Conservation (phyloP, 1,284 basidiomycete genomes). For the Puccinia polysora region DNA sequence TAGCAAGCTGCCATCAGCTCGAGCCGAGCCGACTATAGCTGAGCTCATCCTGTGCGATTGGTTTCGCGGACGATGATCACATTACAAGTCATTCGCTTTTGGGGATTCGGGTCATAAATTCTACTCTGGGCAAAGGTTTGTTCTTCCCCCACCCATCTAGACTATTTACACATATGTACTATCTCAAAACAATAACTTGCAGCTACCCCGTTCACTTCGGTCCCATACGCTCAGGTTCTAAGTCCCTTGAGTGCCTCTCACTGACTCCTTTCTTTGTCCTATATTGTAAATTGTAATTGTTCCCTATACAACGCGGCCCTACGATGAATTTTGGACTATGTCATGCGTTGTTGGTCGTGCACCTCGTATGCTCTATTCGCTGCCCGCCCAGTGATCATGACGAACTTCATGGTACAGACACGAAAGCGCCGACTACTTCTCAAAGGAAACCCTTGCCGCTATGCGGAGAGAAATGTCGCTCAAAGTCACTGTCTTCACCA, state of each 20-base stretch:
- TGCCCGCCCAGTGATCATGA: background rate
- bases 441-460: conserved; percentile 9
- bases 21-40: conserved; percentile 9
- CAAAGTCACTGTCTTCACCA: background rate
- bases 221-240: too few species aligned
- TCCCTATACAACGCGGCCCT: background rate
- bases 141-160: too few species aligned
- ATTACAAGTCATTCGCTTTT: conserved; percentile 6
- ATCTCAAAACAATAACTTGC: too few species aligned
- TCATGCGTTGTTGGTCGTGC: background rate
- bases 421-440: background rate
- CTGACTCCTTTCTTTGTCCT: too few species aligned
- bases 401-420: background rate
- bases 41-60: conserved; percentile 4
- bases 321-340: background rate
- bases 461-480: conserved; percentile 12
- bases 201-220: too few species aligned
- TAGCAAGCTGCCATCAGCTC: background rate
- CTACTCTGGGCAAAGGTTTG: too few species aligned
- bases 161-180: too few species aligned
- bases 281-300: too few species aligned
- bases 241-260: too few species aligned
- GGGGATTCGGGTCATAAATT: background rate
- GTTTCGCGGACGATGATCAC: background rate
- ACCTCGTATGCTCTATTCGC: background rate